Percentiles rank a stretch among this genome's conserved stretches.
Conservation (phyloP, 2,329 filamentous ascomycete genomes). For the Aspergillus melleus region DNA sequence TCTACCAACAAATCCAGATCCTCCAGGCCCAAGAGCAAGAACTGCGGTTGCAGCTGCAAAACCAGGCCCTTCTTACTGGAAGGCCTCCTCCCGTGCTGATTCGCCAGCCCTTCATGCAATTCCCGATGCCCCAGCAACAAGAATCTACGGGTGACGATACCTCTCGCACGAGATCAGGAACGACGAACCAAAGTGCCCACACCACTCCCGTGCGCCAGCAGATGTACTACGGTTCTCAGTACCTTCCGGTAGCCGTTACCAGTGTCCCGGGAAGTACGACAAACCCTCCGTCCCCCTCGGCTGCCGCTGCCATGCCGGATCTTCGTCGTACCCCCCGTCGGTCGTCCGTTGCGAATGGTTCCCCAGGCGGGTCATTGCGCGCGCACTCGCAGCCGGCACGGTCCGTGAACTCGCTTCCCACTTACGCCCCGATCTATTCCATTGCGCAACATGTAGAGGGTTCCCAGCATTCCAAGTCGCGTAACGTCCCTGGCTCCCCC, state of each 20-base stretch:
- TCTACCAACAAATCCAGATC: slow-evolving; percentile 52
- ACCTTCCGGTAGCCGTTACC: slow-evolving; percentile 38
- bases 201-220: slow-evolving; percentile 34
- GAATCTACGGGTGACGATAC: slow-evolving; percentile 36
- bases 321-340: slow-evolving; percentile 46
- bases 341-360: slow-evolving; percentile 45
- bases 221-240: slow-evolving; percentile 36
- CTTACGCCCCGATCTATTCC: slow-evolving; percentile 34
- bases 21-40: slow-evolving; percentile 53
- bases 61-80: slow-evolving; percentile 45
- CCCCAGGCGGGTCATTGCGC: slow-evolving; percentile 43
- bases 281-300: slow-evolving; percentile 49
- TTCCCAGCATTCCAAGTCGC: slow-evolving; percentile 31
- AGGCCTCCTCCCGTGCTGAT: slow-evolving; percentile 41
- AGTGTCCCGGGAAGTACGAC: slow-evolving; percentile 41
- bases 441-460: slow-evolving; percentile 31
- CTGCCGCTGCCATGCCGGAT: slow-evolving; percentile 41
- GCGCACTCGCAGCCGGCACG: slow-evolving; percentile 55
- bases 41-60: slow-evolving; percentile 48
- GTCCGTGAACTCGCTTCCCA: slow-evolving; percentile 39
- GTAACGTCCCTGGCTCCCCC: slow-evolving; percentile 33
- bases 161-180: slow-evolving; percentile 38
- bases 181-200: slow-evolving; percentile 37
- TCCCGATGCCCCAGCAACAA: slow-evolving; percentile 40
- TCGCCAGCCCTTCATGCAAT: slow-evolving; percentile 44